Base-by-base conservation (phyloP, 1,284 basidiomycete species). In the Vanrija sp. region DNA sequence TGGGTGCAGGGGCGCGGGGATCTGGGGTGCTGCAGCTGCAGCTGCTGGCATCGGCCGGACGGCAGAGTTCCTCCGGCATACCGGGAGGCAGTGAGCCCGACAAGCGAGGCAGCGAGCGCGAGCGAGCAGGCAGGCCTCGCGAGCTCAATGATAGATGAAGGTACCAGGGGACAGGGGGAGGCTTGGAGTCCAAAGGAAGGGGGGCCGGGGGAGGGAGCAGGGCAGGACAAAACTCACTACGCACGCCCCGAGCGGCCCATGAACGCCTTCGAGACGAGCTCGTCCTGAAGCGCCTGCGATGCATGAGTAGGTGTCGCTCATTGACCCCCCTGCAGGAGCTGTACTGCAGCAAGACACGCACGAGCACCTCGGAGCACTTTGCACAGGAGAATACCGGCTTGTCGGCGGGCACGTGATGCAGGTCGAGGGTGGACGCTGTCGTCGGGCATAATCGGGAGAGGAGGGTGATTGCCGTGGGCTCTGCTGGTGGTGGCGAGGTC, bases 181-280 rank as follows among this genome's bases (percentile, higher is more conserved):
- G 18, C 22, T 22, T 8, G 2, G 39, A 19, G 4, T 16, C 8
- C 12, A 42, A 16, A 41, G 19, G 24, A 27, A 27, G 16, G n/a
- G 6, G 20, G 10, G 15, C 15, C 41, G 12, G 27, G 31, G 31
- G 31, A 31, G 12, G 12, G 12, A 4, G 31, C 4, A 31, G 31
- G 31, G 12, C 10, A 31, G 31, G 6, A 4, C 4, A 31, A 42
- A 16, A 62, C 72, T 47, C 53, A 76, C 75, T 71, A 76, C 41
- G 75, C 73, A 44, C 64, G 59, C 15, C 75, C 75, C 12, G 66
- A 68, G n/a, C 67, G 61, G 2, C 73, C 75, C 18, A 64, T 73
- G 56, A 76, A 76, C 12, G 73, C 71, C 45, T 72, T 71, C 15
- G 70, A 73, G 8, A 75, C 69, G 14, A 75, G 65, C 49, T 76